Percentiles rank a stretch among this genome's conserved stretches.
These are phyloP conservation scores for Penicillium flavigenum DNA, from an alignment of 495 filamentous ascomycete species.

Conservation along the genomic window DNA sequence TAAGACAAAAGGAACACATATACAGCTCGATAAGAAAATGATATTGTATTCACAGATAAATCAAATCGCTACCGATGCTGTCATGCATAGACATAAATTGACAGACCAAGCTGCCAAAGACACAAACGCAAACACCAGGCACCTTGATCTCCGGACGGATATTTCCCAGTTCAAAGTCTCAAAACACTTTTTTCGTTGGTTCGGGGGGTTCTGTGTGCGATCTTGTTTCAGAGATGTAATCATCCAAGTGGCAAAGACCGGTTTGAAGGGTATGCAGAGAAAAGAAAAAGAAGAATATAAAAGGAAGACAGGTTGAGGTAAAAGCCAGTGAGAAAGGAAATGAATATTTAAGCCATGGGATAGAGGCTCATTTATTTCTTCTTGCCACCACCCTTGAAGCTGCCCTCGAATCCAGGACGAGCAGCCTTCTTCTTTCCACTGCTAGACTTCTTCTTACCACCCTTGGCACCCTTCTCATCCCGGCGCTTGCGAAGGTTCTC, in stretches of 20 bases:
- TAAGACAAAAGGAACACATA: neutral
- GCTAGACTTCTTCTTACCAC: slow-evolving; percentile 57
- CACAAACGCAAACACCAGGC: slow-evolving; percentile 33
- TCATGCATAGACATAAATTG: slow-evolving; percentile 33
- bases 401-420: slow-evolving; percentile 89
- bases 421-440: slow-evolving; percentile 59
- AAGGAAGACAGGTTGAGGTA: neutral
- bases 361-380: slow-evolving; percentile 39
- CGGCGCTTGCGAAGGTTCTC: slow-evolving; percentile 80
- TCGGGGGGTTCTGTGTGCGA: slow-evolving; percentile 19
- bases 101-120: slow-evolving; percentile 27
- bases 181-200: slow-evolving; percentile 34
- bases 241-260: slow-evolving; percentile 4
- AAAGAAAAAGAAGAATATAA: slow-evolving; percentile 12
- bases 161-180: slow-evolving; percentile 33
- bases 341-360: slow-evolving; percentile 33
- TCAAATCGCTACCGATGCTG: slow-evolving; percentile 37
- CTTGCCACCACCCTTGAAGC: slow-evolving; percentile 61
- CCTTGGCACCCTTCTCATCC: slow-evolving; percentile 69
- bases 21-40: slow-evolving; percentile 21
- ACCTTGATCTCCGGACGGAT: slow-evolving; percentile 35
- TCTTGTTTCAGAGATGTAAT: slow-evolving; percentile 4
- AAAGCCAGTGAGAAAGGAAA: slow-evolving; percentile 13
- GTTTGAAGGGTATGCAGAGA: slow-evolving; percentile 3
- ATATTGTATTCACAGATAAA: slow-evolving; percentile 37